Conservation (phyloP, 345 rosid species). For the Carallia brachiata region DNA sequence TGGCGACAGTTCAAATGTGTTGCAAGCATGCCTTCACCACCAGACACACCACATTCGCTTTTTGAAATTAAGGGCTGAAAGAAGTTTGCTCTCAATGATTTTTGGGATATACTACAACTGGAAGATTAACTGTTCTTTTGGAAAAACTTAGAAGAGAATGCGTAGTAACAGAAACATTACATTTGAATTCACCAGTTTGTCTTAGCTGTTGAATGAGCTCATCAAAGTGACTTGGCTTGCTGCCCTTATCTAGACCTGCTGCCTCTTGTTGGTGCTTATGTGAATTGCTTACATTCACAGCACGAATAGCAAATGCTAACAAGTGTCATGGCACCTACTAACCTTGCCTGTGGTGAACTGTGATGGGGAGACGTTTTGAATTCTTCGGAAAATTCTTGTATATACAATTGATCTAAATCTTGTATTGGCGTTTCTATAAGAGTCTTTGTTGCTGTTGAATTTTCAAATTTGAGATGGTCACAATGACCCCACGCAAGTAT, state of each 20-base stretch:
- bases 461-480: too few relatives aligned
- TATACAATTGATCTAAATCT: conserved; percentile 12
- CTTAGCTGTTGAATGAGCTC: background rate
- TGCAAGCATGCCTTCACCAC: conserved; percentile 50
- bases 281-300: background rate
- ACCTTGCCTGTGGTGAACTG: too few relatives aligned
- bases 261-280: background rate
- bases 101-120: background rate
- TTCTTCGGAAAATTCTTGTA: conserved; percentile 4
- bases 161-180: background rate
- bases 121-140: background rate
- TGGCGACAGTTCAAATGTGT: conserved; percentile 65
- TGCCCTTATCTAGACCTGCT: background rate
- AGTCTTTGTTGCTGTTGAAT: too few relatives aligned
- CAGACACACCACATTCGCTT: conserved; percentile 49
- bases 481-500: background rate
- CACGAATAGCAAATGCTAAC: background rate
- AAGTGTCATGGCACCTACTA: too few relatives aligned
- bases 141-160: background rate
- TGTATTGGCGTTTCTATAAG: background rate
- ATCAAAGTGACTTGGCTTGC: background rate
- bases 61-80: conserved; percentile 39
- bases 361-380: background rate
- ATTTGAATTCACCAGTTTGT: background rate
- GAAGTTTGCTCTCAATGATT: background rate